Evolutionary conservation across 2,329 filamentous ascomycete species (phyloP), one percentile per base, ranked within the genome.

Genomic region (Penicillium concentricum): DNA sequence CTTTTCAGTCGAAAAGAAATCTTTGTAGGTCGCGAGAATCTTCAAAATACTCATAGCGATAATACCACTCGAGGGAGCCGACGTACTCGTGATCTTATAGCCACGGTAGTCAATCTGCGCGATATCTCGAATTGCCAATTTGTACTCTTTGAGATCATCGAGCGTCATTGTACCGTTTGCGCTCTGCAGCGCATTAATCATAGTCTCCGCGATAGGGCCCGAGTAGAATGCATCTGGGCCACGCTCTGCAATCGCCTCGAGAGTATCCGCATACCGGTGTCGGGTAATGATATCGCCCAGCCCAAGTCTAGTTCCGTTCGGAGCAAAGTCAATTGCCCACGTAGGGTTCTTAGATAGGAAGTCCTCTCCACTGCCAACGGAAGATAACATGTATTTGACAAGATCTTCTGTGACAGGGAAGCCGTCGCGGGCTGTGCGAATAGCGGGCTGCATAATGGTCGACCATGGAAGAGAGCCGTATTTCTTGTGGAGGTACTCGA

Each of bases 241-340:
- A 34, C 87, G 65, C 4, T 86, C 76, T 1, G 90, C 91, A 61
- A 97, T 91, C 1, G 81, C 83, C 68, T 93, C 86, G 0, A 97
- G 82, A 0, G 92, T 91, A 58, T 90, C 70, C 64, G 90, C 92
- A 69, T 92, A 96, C 56, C 92, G 84, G 68, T 87, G 89, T 43
- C 92, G 82, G 0, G 88, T 92, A 67, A 97, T 91, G 0, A 75
- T 87, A 47, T 96, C 90, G 18, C 90, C 91, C 3, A 92, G 74
- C 18, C 82, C 78, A 0, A 96, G 66, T 3, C 90, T 78, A 0
- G 82, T 87, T 4, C 92, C 93, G 58, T 92, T 86, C 0, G 91
- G 91, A 2, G 91, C 92, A 76, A 97, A 97, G 70, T 97, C 93
- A 46, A 89, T 73, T 0, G 92, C 91, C 88, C 91, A 97, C 4